These are phyloP conservation scores for Ceratopteris richardii DNA, from an alignment of 75 land plant species.

Conservation along the genomic window DNA sequence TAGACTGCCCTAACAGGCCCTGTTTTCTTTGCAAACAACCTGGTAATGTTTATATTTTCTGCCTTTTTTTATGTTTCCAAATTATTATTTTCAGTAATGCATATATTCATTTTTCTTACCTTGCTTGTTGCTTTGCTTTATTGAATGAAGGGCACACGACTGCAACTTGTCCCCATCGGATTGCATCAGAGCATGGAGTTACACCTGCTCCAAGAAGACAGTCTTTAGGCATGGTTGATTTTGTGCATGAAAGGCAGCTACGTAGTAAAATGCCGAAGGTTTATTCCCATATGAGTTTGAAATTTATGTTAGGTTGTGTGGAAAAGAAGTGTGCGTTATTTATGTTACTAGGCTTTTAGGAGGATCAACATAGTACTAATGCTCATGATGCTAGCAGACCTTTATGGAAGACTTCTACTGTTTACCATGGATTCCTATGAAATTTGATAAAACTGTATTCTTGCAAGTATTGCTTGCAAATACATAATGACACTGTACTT, in stretches of 20 bases:
- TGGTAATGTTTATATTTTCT: slow-evolving; percentile 34
- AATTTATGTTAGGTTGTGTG: neutral
- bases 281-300: slow-evolving; percentile 6
- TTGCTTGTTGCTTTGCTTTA: neutral
- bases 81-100: neutral
- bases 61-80: neutral
- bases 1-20: slow-evolving; percentile 92
- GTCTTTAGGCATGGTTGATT: slow-evolving; percentile 41
- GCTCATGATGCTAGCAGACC: too few relatives aligned
- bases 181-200: slow-evolving; percentile 84
- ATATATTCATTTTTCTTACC: slow-evolving; percentile 1
- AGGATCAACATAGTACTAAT: too few relatives aligned
- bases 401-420: too few relatives aligned
- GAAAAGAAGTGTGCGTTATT: neutral
- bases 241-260: slow-evolving; percentile 70
- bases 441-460: too few relatives aligned
- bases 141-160: slow-evolving; percentile 82
- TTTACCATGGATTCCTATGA: too few relatives aligned
- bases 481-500: too few relatives aligned
- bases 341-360: neutral
- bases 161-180: slow-evolving; percentile 80
- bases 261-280: slow-evolving; percentile 43
- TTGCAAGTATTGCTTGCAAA: too few relatives aligned
- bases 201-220: slow-evolving; percentile 54
- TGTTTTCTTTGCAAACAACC: slow-evolving; percentile 93